Evolutionary conservation across 345 rosid species (phyloP).

Genomic region (Salix viminalis): DNA sequence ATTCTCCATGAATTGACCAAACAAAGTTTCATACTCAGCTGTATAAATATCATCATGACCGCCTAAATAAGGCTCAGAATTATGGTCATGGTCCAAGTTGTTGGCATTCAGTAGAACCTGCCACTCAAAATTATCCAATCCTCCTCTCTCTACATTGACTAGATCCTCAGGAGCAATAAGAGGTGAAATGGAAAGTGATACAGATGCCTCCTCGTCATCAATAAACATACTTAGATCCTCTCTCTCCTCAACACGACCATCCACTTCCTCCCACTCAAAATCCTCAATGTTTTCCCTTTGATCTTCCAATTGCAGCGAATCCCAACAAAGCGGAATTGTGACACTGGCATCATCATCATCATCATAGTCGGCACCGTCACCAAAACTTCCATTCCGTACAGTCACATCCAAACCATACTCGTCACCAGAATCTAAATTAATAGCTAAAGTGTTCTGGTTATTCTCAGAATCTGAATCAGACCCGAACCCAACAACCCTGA

Average conservation of each 20-base stretch:
- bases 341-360: conserved; percentile 47
- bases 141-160: conserved; percentile 49
- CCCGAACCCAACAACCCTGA: conserved; percentile 34
- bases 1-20: conserved; percentile 74
- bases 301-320: conserved; percentile 68
- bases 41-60: conserved; percentile 56
- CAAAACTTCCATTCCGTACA: conserved; percentile 4
- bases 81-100: conserved; percentile 47
- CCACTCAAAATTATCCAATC: conserved; percentile 59
- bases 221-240: conserved; percentile 53
- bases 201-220: conserved; percentile 59
- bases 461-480: conserved; percentile 51
- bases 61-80: conserved; percentile 43
- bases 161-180: conserved; percentile 50
- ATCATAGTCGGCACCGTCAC: conserved; percentile 28
- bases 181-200: conserved; percentile 52
- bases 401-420: conserved; percentile 31
- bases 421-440: conserved; percentile 48
- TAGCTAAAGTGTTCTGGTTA: conserved; percentile 28
- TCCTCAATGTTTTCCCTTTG: conserved; percentile 58
- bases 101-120: conserved; percentile 66
- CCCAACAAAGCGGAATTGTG: conserved; percentile 62
- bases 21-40: conserved; percentile 63
- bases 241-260: conserved; percentile 61
- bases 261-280: conserved; percentile 93